Base-by-base conservation (phyloP, 2,329 filamentous ascomycete genomes). In the Aureobasidium sp. region DNA sequence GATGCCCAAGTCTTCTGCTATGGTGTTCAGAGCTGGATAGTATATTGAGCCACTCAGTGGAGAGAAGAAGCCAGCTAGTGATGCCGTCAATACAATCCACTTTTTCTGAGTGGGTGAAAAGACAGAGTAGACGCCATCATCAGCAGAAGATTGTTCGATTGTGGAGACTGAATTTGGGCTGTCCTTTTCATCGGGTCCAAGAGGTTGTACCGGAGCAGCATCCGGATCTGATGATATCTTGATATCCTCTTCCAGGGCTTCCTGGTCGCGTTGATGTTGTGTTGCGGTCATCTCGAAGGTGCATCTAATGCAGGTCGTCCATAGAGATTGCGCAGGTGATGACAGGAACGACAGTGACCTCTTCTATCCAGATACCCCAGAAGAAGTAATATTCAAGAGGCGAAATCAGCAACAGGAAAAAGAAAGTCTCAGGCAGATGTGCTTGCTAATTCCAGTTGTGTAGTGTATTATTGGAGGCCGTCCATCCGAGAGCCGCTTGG, bases 31-130 rank as follows among this genome's bases (percentile, higher is more conserved):
- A 1, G 72, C 71, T 14, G 74, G 74, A 56, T 73, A 73, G 67
- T 76, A 77, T 31, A 77, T 77, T 62, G 71, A 72, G 1, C 71
- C 74, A 1, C 73, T 73, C 58, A 73, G 65, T 5, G 71, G 71
- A 25, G 68, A 68, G 57, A 71, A 72, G 62, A 69, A 69, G 9
- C 65, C 64, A 7, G 68, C 67, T 29, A 72, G 65, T 1, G 68
- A 67, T 3, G 65, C 69, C 14, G 67, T 66, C 27, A 72, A 37
- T 15, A 73, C 67, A 45, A 73, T 72, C 17, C 65, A 57, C 44
- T 66, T 63, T 58, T 72, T 73, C 60, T 73, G 70, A 12, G 61
- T 63, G 9, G 64, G 58, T 3, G 70, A 68, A 63, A 73, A 73
- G 8, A 71, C 64, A 0, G 70, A 72, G 49, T 70, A 72, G 25